Base-by-base conservation (phyloP, 2,329 filamentous ascomycete species). In the Stachybotrys elegans region DNA sequence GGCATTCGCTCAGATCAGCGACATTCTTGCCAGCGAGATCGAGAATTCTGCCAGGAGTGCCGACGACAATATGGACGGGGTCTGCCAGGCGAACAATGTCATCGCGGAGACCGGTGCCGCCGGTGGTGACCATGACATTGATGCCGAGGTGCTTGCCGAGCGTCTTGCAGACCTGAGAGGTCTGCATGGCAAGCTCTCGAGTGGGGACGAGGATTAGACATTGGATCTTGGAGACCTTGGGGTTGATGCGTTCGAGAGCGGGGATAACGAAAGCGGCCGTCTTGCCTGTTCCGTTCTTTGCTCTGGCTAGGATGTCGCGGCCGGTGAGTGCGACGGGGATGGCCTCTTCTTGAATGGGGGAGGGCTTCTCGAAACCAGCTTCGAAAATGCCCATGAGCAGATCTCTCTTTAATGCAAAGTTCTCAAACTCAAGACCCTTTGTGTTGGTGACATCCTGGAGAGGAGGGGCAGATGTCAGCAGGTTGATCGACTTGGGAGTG, bases 341-440 rank as follows among this genome's bases (percentile, higher is more conserved):
- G 44, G 93, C 90, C 72, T 97, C 93, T 83, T 98, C 93, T 81
- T 98, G 93, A 58, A 98, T 98, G 11, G 93, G 93, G 45, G 93
- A 98, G 14, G 93, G 93, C 71, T 95, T 96, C 67, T 98, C 93
- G 67, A 96, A 98, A 51, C 93, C 93, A 55, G 93, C 93, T 73
- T 98, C 93, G 67, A 97, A 98, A 54, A 98, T 97, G 50, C 93
- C 93, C 92, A 97, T 98, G 72, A 98, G 81, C 49, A 98, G 74
- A 63, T 95, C 88, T 63, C 93, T 81, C 74, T 95, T 95, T 57
- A 98, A 84, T 54, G 86, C 87, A 65, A 98, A 96, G 55, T 97
- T 88, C 69, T 98, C 94, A 61, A 96, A 98, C 57, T 98, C 93
- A 50, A 98, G 77, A 48, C 93, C 93, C 72, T 96, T 97, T 23